Percentiles rank a stretch among this genome's conserved stretches.
phyloP scores from a whole-genome alignment of 148 eudicot species.

The Chenopodium berlandieri region DNA sequence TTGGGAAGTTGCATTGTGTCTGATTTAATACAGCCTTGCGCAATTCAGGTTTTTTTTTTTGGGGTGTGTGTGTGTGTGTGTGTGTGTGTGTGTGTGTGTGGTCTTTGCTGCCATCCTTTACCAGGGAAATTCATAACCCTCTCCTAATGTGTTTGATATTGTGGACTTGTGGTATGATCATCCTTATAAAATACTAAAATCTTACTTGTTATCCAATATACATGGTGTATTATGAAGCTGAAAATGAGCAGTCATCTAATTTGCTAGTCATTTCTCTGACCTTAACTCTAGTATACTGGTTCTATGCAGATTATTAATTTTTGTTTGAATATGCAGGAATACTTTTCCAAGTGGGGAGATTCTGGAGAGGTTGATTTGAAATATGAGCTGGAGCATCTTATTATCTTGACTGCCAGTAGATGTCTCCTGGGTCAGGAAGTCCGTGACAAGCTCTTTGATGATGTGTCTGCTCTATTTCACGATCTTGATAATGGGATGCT shows the following conservation, averaged over 20 bases:
- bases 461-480: slow-evolving; percentile 91
- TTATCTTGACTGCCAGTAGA: slow-evolving; percentile 89
- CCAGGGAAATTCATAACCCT: not conserved
- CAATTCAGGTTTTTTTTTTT: not conserved
- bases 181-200: too few relatives aligned
- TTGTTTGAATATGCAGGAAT: slow-evolving; percentile 46
- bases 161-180: not conserved
- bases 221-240: not conserved
- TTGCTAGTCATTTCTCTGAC: not conserved
- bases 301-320: not conserved
- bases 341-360: slow-evolving; percentile 95
- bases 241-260: not conserved
- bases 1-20: not conserved
- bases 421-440: slow-evolving; percentile 91
- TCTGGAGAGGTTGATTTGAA: slow-evolving; percentile 90
- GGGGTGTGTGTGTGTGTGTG: too few relatives aligned
- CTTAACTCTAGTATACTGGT: not conserved
- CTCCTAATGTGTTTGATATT: not conserved
- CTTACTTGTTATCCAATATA: not conserved
- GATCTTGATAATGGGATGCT: slow-evolving; percentile 92
- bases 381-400: slow-evolving; percentile 84
- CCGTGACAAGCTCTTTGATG: slow-evolving; percentile 85
- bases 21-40: not conserved
- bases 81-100: too few relatives aligned
- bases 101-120: too few relatives aligned